Evolutionary conservation across 2,329 filamentous ascomycete genomes (phyloP).

Genomic region (Coniochaeta prunicola): DNA sequence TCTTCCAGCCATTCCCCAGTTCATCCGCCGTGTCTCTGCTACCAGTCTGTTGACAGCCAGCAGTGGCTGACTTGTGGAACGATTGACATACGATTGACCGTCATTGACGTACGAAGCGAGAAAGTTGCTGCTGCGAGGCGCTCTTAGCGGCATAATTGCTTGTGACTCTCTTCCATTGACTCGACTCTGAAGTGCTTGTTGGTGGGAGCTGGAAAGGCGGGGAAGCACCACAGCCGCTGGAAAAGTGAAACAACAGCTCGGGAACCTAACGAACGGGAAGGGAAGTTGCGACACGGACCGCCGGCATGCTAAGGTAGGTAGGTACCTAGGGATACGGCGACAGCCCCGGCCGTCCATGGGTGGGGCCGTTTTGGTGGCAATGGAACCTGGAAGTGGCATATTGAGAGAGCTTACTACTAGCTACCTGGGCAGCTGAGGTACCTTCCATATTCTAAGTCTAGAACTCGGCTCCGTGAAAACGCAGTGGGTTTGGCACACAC

Average conservation of each 20-base stretch:
- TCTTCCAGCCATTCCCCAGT: background rate
- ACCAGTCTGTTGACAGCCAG: background rate
- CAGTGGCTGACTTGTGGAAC: background rate
- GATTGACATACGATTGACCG: constrained; percentile 1
- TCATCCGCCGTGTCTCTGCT: background rate
- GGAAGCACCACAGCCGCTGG: background rate
- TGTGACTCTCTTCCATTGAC: background rate
- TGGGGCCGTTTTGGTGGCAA: too few relatives aligned
- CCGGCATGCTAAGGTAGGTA: background rate
- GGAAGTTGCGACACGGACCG: background rate
- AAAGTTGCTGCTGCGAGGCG: background rate
- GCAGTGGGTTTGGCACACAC: too few relatives aligned
- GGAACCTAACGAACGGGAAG: background rate
- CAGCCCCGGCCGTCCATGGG: background rate
- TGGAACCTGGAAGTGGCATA: too few relatives aligned
- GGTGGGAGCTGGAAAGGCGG: background rate
- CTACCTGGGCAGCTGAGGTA: too few relatives aligned
- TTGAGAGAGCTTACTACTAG: too few relatives aligned
- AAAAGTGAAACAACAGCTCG: background rate
- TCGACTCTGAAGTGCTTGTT: background rate
- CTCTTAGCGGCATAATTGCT: background rate
- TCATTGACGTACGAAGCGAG: background rate
- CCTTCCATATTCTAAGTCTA: too few relatives aligned
- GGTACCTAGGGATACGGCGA: background rate
- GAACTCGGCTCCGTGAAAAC: too few relatives aligned